These are phyloP conservation scores for Raffaelea albimanens DNA, from an alignment of 2,329 filamentous ascomycete genomes.

Conservation along the genomic window DNA sequence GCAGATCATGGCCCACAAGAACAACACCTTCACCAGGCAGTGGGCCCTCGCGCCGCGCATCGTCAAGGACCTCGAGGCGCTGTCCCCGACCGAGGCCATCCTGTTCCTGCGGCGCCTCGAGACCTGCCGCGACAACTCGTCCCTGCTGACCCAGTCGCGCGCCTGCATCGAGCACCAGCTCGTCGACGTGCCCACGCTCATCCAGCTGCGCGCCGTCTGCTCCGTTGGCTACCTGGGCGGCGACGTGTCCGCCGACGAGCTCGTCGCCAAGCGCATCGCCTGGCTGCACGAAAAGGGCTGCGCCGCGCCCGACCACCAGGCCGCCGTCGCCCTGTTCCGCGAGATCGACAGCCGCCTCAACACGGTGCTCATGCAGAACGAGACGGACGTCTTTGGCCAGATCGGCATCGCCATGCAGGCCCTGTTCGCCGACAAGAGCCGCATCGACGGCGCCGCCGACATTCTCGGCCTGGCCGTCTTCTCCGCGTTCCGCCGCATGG, in stretches of 20 bases:
- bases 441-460: slow-evolving; percentile 21
- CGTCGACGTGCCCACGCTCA: slow-evolving; percentile 25
- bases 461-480: slow-evolving; percentile 42
- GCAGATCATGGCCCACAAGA: slow-evolving; percentile 24
- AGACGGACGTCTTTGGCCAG: slow-evolving; percentile 12
- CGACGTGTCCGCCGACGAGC: slow-evolving; percentile 21
- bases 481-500: slow-evolving; percentile 39
- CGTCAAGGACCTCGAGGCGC: slow-evolving; percentile 21
- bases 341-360: slow-evolving; percentile 20
- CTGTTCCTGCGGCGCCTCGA: slow-evolving; percentile 24
- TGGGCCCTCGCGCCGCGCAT: slow-evolving; percentile 20
- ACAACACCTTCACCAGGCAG: slow-evolving; percentile 16
- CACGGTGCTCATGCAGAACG: slow-evolving; percentile 12
- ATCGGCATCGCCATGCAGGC: slow-evolving; percentile 1
- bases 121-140: slow-evolving; percentile 10
- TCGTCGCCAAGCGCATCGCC: slow-evolving; percentile 27
- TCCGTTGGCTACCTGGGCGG: slow-evolving; percentile 29
- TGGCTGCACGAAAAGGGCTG: slow-evolving; percentile 32
- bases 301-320: slow-evolving; percentile 20
- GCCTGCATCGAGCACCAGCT: slow-evolving; percentile 24
- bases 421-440: neutral
- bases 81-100: slow-evolving; percentile 22
- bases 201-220: slow-evolving; percentile 27
- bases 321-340: slow-evolving; percentile 26
- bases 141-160: slow-evolving; percentile 19